These are phyloP conservation scores for Diaporthe sp. DNA, from an alignment of 2,329 filamentous ascomycete species.

Conservation along the genomic window DNA sequence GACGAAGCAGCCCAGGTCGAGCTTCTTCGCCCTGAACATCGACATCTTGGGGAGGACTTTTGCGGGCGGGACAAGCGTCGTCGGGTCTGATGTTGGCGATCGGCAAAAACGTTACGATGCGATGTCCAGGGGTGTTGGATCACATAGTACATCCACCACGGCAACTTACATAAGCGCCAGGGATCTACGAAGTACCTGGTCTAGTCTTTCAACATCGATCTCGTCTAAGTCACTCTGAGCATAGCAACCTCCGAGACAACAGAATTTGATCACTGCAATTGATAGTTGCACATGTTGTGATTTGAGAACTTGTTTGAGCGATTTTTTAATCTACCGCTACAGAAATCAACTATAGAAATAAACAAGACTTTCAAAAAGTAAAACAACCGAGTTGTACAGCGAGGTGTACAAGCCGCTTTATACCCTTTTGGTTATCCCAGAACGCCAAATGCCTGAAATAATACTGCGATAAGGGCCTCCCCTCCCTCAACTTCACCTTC, in stretches of 20 bases:
- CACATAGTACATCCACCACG: neutral
- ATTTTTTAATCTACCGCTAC: slow-evolving; percentile 10
- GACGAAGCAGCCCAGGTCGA: slow-evolving; percentile 89
- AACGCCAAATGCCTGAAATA: slow-evolving; percentile 40
- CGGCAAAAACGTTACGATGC: neutral
- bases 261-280: neutral
- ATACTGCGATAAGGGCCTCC: neutral
- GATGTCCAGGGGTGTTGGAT: neutral
- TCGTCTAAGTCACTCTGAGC: neutral
- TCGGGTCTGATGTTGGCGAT: slow-evolving; percentile 20
- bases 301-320: neutral
- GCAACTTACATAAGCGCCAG: slow-evolving; percentile 16
- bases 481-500: neutral
- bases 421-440: slow-evolving; percentile 38
- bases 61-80: slow-evolving; percentile 18
- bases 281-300: neutral
- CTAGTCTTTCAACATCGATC: neutral
- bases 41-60: slow-evolving; percentile 70
- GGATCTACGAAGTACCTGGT: neutral
- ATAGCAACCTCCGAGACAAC: neutral
- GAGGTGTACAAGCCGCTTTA: slow-evolving; percentile 27
- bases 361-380: slow-evolving; percentile 16
- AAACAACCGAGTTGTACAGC: slow-evolving; percentile 34
- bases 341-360: neutral
- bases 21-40: slow-evolving; percentile 90